Base-by-base conservation (phyloP, 306 rosid genomes). In the Medicago ruthenica region DNA sequence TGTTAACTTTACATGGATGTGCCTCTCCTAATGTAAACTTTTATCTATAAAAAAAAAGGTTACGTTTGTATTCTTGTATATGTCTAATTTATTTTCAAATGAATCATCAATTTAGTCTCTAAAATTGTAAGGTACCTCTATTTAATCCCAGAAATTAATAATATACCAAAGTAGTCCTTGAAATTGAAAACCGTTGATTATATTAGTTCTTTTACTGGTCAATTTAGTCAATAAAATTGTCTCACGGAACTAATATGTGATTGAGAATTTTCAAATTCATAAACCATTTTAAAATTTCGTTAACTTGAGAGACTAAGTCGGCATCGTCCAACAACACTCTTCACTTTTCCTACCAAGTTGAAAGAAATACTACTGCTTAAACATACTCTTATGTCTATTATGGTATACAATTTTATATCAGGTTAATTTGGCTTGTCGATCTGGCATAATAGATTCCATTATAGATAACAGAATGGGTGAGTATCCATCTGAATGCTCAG, bases 381-480 rank as follows among this genome's bases (percentile, higher is more conserved):
- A 31, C 34, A 37, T 18, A 21, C 20, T 14, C 22, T 15, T 40
- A 17, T 16, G 4, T 3, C 5, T 8, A 18, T 41, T 34, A 50
- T 69, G 67, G 9, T 15, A 15, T 71, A 70, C 15, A 21, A 76
- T 72, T 62, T 73, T 62, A 50, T 73, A 20, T 69, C 78, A 91
- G 96, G 97, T 91, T 73, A 85, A 79, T 58, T 40, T 78, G 79
- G 90, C 93, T 54, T 73, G 7, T 73, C 67, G 86, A 20, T 77
- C 90, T 1, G 92, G 92, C n/a, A 21, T 1, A 58, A 59, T 86
- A 44, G 76, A 78, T 80, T 82, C 93, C 20, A 61, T 89, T 16
- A 81, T 89, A 70, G 97, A 91, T 78, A 61, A 57, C 81, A 82
- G 79, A 71, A 89, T 91, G 89, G 93, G 89, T 2, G 51, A 73